These are phyloP conservation scores for Coprinellus micaceus DNA, from an alignment of 768 basidiomycete species.

Conservation along the genomic window DNA sequence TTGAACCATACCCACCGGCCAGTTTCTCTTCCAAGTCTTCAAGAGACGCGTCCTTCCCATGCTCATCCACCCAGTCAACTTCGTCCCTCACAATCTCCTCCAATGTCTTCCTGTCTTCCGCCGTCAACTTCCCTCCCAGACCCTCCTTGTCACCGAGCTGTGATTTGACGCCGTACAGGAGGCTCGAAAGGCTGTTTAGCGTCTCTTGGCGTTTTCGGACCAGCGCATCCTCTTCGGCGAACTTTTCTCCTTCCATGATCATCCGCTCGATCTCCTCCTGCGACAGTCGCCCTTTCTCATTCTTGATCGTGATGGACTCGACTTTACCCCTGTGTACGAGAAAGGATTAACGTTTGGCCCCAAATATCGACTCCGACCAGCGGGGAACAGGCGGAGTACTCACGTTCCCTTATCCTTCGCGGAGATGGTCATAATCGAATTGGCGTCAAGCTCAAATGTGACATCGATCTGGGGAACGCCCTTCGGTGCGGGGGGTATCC, in stretches of 20 bases:
- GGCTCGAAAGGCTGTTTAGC: constrained; percentile 75
- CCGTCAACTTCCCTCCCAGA: constrained; percentile 81
- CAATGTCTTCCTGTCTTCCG: constrained; percentile 84
- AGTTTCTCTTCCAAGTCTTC: constrained; percentile 94
- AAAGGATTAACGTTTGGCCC: too few relatives aligned
- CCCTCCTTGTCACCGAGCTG: constrained; percentile 87
- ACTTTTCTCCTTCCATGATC: constrained; percentile 92
- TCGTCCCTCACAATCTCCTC: constrained; percentile 81
- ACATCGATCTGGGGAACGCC: constrained; percentile 98
- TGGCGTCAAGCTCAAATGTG: constrained; percentile 91
- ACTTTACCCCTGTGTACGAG: background rate
- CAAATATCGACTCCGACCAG: constrained; percentile 81
- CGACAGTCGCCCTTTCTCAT: constrained; percentile 89
- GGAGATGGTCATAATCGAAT: constrained; percentile 92
- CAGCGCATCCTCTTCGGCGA: constrained; percentile 73
- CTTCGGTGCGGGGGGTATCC: constrained; percentile 93
- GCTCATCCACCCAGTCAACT: constrained; percentile 88
- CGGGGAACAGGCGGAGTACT: too few relatives aligned
- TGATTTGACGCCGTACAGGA: constrained; percentile 82
- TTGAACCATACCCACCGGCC: constrained; percentile 31
- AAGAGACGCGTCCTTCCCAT: constrained; percentile 69
- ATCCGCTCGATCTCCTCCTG: constrained; percentile 94
- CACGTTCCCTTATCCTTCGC: constrained; percentile 96
- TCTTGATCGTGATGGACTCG: constrained; percentile 77
- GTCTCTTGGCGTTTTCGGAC: constrained; percentile 82